A percentile compares a stretch with the other conserved stretches of the same genome.
Conservation (phyloP, 2,329 filamentous ascomycete genomes). For the Alternaria angustiovoidea region DNA sequence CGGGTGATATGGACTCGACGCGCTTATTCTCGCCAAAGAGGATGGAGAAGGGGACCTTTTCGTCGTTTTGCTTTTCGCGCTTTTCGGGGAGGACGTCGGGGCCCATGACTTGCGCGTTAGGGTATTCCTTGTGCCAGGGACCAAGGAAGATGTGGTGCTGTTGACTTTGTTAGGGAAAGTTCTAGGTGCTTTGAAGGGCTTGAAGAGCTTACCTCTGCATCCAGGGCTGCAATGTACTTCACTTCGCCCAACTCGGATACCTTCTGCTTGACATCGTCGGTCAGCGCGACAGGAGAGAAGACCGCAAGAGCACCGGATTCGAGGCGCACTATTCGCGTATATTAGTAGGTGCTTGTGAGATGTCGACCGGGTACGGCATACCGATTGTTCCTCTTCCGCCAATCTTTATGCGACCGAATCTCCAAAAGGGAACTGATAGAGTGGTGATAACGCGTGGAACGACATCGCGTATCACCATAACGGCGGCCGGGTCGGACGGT, state of each 20-base stretch:
- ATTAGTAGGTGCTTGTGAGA: conserved; percentile 17
- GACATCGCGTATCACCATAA: conserved; percentile 90
- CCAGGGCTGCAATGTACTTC: conserved; percentile 84
- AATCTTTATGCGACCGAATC: conserved; percentile 80
- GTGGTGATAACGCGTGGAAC: conserved; percentile 77
- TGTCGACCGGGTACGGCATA: conserved; percentile 51
- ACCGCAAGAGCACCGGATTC: conserved; percentile 80
- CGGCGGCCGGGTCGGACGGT: conserved; percentile 73
- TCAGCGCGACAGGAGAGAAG: conserved; percentile 91
- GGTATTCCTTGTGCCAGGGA: conserved; percentile 82
- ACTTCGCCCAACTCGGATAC: conserved; percentile 69
- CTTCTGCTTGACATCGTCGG: conserved; percentile 73
- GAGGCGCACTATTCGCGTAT: conserved; percentile 70
- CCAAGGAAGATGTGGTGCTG: conserved; percentile 90
- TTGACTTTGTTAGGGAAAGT: neutral
- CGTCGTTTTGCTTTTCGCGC: conserved; percentile 68
- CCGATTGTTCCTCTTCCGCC: conserved; percentile 88
- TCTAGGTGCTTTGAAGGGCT: neutral
- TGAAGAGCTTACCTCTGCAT: conserved; percentile 67
- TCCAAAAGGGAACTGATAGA: conserved; percentile 82
- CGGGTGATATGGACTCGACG: conserved; percentile 66
- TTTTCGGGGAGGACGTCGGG: conserved; percentile 86
- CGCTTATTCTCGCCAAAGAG: conserved; percentile 60
- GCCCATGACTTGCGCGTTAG: conserved; percentile 79
- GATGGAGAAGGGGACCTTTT: conserved; percentile 69